Evolutionary conservation across 768 basidiomycete species (phyloP).

Genomic region (Stropharia rugosoannulata): DNA sequence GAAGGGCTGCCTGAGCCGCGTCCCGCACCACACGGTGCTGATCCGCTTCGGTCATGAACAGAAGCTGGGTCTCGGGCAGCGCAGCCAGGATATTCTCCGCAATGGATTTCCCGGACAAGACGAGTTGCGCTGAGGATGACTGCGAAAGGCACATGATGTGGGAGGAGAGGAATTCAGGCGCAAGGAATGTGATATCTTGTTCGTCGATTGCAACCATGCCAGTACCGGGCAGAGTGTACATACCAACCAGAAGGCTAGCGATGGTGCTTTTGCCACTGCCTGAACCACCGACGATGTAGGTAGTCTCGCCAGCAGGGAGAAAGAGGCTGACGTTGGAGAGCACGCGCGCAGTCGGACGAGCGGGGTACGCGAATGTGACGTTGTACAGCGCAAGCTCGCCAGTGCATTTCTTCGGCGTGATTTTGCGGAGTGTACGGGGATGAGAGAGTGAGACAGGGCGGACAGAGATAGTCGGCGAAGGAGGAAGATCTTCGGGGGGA

Average conservation of each 20-base stretch:
- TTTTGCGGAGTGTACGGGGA: slow-evolving; percentile 54
- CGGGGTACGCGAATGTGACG: slow-evolving; percentile 84
- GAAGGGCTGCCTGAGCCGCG: slow-evolving; percentile 80
- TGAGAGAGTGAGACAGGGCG: slow-evolving; percentile 46
- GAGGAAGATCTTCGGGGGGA: slow-evolving; percentile 2
- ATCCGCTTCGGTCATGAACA: slow-evolving; percentile 28
- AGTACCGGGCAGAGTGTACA: slow-evolving; percentile 53
- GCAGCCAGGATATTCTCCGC: slow-evolving; percentile 70
- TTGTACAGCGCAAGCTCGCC: slow-evolving; percentile 78
- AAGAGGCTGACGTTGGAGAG: slow-evolving; percentile 66
- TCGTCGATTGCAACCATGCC: slow-evolving; percentile 82
- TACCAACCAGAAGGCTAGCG: slow-evolving; percentile 74
- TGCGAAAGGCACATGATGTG: slow-evolving; percentile 81
- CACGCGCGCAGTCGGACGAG: slow-evolving; percentile 66
- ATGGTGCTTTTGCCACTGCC: slow-evolving; percentile 94
- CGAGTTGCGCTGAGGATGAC: slow-evolving; percentile 37
- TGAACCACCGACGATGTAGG: slow-evolving; percentile 89
- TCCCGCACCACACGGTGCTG: slow-evolving; percentile 58
- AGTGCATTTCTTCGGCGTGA: slow-evolving; percentile 58
- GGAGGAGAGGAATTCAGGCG: slow-evolving; percentile 61
- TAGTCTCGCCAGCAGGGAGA: slow-evolving; percentile 74
- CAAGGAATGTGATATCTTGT: slow-evolving; percentile 73
- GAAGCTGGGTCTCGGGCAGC: slow-evolving; percentile 28
- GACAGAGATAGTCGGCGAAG: slow-evolving; percentile 25
- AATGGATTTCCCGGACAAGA: slow-evolving; percentile 77